phyloP scores from a whole-genome alignment of 495 filamentous ascomycete genomes.

The Staphylotrichum longicolle region DNA sequence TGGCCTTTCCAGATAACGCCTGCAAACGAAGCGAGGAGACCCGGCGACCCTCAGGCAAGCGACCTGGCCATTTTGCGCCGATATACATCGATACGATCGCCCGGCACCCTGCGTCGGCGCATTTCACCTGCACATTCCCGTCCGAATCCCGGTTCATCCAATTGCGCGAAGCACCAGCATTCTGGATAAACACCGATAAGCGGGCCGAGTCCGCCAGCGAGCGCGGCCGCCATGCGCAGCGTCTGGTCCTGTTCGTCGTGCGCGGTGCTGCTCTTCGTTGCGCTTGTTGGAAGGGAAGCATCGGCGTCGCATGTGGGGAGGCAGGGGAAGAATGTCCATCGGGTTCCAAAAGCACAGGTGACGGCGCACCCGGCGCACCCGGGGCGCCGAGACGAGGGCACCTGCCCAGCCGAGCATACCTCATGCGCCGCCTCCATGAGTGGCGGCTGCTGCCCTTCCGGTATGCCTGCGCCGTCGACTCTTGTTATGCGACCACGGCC shows the following conservation, averaged over 20 bases:
- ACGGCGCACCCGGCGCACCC: slow-evolving; percentile 23
- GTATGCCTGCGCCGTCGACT: slow-evolving; percentile 44
- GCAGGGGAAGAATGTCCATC: slow-evolving; percentile 29
- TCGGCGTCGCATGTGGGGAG: slow-evolving; percentile 25
- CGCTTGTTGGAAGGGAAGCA: slow-evolving; percentile 27
- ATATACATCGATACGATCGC: neutral
- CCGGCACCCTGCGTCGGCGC: neutral
- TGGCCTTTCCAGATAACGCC: neutral
- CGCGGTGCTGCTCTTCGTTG: slow-evolving; percentile 28
- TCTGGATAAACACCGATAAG: slow-evolving; percentile 24
- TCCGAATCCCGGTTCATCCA: neutral
- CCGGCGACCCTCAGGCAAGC: slow-evolving; percentile 1
- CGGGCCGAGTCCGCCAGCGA: slow-evolving; percentile 11
- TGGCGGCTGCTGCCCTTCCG: slow-evolving; percentile 46
- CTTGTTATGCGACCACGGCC: slow-evolving; percentile 45
- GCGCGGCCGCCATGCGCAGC: slow-evolving; percentile 34
- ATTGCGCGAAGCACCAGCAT: neutral
- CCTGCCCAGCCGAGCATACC: slow-evolving; percentile 32
- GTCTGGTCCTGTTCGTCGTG: slow-evolving; percentile 31
- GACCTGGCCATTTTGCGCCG: neutral
- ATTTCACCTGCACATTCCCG: neutral
- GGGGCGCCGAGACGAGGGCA: slow-evolving; percentile 22
- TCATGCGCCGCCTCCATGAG: slow-evolving; percentile 38
- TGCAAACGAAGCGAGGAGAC: neutral
- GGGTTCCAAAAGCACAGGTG: slow-evolving; percentile 39